Evolutionary conservation across 2,329 filamentous ascomycete genomes (phyloP).

Genomic region (Amphichorda felina): DNA sequence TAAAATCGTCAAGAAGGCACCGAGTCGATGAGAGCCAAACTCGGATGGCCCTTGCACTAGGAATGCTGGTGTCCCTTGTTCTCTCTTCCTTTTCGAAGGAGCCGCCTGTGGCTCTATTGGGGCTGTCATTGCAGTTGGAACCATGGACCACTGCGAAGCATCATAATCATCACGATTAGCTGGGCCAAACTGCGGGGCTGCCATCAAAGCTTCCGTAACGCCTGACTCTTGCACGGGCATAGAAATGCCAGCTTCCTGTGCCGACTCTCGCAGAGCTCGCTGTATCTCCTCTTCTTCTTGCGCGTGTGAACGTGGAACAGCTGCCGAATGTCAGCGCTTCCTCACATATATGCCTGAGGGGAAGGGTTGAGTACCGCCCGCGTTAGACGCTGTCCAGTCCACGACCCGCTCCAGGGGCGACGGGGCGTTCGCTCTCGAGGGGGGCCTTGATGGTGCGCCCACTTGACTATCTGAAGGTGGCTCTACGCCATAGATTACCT

Average conservation of each 20-base stretch:
- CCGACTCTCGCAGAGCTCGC: constrained; percentile 43
- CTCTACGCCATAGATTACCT: constrained; percentile 29
- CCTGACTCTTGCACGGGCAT: constrained; percentile 36
- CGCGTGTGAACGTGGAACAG: constrained; percentile 19
- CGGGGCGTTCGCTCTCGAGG: constrained; percentile 44
- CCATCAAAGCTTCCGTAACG: constrained; percentile 20
- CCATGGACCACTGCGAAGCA: constrained; percentile 45
- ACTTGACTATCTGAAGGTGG: constrained; percentile 26
- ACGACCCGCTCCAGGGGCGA: constrained; percentile 42
- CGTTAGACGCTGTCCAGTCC: constrained; percentile 31
- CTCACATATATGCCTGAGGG: neutral
- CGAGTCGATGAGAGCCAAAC: constrained; percentile 29
- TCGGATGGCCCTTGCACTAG: constrained; percentile 25
- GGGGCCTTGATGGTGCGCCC: constrained; percentile 46
- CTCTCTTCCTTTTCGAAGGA: constrained; percentile 31
- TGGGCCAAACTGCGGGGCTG: constrained; percentile 43
- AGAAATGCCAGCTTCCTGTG: constrained; percentile 34
- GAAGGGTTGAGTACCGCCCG: constrained; percentile 4
- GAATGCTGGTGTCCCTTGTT: constrained; percentile 34
- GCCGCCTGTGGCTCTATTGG: constrained; percentile 2
- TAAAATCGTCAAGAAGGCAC: constrained; percentile 43
- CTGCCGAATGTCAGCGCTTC: constrained; percentile 10
- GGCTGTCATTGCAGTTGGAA: constrained; percentile 15
- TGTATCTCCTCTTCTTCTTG: constrained; percentile 41
- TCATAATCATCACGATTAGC: constrained; percentile 46